These are phyloP conservation scores for Cicer yamashitae DNA, from an alignment of 306 rosid species.

Conservation along the genomic window DNA sequence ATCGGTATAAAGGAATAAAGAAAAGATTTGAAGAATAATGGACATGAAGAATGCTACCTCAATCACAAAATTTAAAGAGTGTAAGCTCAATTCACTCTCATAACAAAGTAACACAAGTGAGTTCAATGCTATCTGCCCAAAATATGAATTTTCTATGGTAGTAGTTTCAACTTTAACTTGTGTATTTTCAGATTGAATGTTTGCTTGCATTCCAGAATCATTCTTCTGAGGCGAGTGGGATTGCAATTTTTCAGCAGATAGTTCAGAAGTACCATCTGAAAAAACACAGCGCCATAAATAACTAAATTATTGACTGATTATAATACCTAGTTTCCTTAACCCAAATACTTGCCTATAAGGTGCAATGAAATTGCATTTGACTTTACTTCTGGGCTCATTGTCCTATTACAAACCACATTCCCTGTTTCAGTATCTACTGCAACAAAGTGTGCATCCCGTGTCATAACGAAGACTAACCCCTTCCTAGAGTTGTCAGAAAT, in stretches of 20 bases:
- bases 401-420: constrained; percentile 55
- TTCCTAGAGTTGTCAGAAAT: constrained; percentile 49
- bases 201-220: constrained; percentile 50
- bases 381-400: constrained; percentile 53
- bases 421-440: constrained; percentile 64
- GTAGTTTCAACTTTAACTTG: constrained; percentile 50
- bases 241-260: constrained; percentile 48
- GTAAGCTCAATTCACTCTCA: constrained; percentile 68
- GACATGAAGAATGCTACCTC: constrained; percentile 60
- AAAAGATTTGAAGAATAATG: constrained; percentile 37
- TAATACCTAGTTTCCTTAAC: constrained; percentile 41
- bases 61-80: constrained; percentile 58
- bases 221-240: constrained; percentile 45
- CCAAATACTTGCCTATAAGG: constrained; percentile 64
- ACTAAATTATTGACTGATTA: constrained; percentile 24
- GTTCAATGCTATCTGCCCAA: constrained; percentile 50
- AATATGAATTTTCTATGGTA: constrained; percentile 47
- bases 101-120: constrained; percentile 66
- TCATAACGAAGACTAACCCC: constrained; percentile 59
- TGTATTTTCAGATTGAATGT: constrained; percentile 55
- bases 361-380: constrained; percentile 69
- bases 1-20: constrained; percentile 39
- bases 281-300: constrained; percentile 38
- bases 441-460: constrained; percentile 59
- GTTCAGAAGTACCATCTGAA: constrained; percentile 64